A percentile compares a stretch with the other conserved stretches of the same genome.
Conservation (phyloP, 2,329 filamentous ascomycete species). For the Scedosporium dehoogii region DNA sequence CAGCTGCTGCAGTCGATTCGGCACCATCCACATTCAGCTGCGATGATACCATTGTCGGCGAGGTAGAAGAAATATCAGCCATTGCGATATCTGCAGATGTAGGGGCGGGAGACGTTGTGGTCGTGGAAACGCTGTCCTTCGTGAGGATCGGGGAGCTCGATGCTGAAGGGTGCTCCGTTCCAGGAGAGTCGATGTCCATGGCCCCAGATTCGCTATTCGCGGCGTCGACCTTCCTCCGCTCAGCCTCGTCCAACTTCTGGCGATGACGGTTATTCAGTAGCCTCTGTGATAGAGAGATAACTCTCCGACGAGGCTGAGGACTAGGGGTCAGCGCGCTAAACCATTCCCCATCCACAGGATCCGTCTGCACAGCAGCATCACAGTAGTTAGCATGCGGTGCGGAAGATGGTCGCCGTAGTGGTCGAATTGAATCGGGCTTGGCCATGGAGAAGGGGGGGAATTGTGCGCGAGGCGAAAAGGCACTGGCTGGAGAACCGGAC, state of each 20-base stretch:
- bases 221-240: neutral
- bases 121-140: slow-evolving; percentile 1
- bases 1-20: neutral
- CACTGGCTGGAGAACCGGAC: slow-evolving; percentile 38
- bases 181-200: slow-evolving; percentile 4
- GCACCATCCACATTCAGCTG: slow-evolving; percentile 11
- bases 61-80: neutral
- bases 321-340: slow-evolving; percentile 29
- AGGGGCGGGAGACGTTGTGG: slow-evolving; percentile 2
- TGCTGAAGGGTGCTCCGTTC: neutral
- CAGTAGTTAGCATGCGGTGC: slow-evolving; percentile 26
- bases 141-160: slow-evolving; percentile 2
- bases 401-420: neutral
- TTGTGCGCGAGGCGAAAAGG: slow-evolving; percentile 10
- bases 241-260: neutral
- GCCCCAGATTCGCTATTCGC: neutral
- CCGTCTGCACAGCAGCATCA: slow-evolving; percentile 44
- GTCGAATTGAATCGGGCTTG: neutral
- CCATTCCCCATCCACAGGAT: slow-evolving; percentile 43
- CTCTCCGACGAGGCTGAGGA: slow-evolving; percentile 32
- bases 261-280: slow-evolving; percentile 37
- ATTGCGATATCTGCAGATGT: neutral
- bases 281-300: slow-evolving; percentile 44
- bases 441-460: neutral
- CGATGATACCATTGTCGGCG: neutral